Evolutionary conservation across 1,284 basidiomycete genomes (phyloP), one percentile per base, ranked within the genome.

Genomic region (Leccinum angustisporum): DNA sequence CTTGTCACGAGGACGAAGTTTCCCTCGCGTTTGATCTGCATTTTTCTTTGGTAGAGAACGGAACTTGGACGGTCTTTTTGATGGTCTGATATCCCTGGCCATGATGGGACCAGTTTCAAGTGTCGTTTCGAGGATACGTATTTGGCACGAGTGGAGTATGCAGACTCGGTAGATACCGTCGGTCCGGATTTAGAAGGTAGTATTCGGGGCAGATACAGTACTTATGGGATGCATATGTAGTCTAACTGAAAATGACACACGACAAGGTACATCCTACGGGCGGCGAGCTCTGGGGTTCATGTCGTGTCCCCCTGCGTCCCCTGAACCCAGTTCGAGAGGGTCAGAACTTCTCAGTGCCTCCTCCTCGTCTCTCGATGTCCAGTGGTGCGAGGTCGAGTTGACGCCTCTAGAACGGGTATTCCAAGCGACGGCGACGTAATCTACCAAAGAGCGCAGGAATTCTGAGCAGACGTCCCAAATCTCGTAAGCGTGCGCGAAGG

Each of bases 401-500:
- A 72, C 11, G 55, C 57, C n/a, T 40, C 62, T 59, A 30, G 58
- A 50, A 43, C 70, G 66, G 52, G 67, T 67, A 61, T 62, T 64
- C 59, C 60, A 68, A 14, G 63, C 66, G 1, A 59, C 66, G 4
- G 27, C 1, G 55, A 60, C 34, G 40, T 63, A 70, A 33, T 70
- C 66, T 18, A 62, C 33, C 54, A 63, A 18, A 1, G 67, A 60
- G 5, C 6, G 57, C 60, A 69, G 7, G 25, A 74, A 62, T 21
- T 72, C 71, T 36, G 58, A 55, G 27, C 56, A 70, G 34, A 75
- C 59, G 0, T 64, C 72, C 59, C 63, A 59, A 11, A 72, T 61
- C 57, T 72, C 73, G 5, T 50, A 61, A 1, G 57, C 61, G 21
- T 76, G 74, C 33, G 60, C 5, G 21, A 86, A 59, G 5, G 86